Conservation (phyloP, 148 eudicot genomes). For the Rhododendron kiyosumense region DNA sequence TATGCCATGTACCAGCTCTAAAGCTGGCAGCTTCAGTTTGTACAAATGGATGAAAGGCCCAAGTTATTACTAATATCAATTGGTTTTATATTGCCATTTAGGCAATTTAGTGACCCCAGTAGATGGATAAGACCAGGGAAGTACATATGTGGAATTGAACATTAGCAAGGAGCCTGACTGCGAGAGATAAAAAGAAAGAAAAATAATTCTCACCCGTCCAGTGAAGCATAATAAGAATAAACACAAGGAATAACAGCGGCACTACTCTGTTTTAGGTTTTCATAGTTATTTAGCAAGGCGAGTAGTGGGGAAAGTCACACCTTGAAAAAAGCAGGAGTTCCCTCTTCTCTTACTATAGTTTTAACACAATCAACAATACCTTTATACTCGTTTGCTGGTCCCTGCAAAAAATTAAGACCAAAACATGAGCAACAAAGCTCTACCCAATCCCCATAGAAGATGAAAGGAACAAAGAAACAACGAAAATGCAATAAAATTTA, state of each 20-base stretch:
- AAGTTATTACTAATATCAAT: no score
- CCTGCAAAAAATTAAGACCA: constrained; percentile 34
- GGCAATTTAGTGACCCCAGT: no score
- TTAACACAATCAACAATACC: constrained; percentile 62
- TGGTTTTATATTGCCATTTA: background rate
- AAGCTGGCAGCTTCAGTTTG: no score
- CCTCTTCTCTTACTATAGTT: constrained; percentile 71
- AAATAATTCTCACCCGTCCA: background rate
- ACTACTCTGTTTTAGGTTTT: background rate
- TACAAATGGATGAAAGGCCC: background rate
- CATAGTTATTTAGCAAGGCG: background rate
- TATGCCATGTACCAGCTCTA: background rate
- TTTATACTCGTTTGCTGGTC: constrained; percentile 56
- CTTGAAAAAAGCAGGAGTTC: constrained; percentile 59
- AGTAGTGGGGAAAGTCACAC: constrained; percentile 25
- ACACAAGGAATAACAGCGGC: background rate
- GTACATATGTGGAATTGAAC: background rate
- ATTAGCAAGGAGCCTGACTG: background rate
- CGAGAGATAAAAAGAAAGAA: background rate
- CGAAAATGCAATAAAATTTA: constrained; percentile 10
- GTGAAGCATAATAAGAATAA: background rate
- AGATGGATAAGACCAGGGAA: background rate
- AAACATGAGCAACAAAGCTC: background rate
- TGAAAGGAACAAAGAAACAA: background rate
- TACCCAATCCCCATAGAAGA: background rate